Evolutionary conservation across 345 rosid genomes (phyloP).

Genomic region (Excoecaria cochinchinensis): DNA sequence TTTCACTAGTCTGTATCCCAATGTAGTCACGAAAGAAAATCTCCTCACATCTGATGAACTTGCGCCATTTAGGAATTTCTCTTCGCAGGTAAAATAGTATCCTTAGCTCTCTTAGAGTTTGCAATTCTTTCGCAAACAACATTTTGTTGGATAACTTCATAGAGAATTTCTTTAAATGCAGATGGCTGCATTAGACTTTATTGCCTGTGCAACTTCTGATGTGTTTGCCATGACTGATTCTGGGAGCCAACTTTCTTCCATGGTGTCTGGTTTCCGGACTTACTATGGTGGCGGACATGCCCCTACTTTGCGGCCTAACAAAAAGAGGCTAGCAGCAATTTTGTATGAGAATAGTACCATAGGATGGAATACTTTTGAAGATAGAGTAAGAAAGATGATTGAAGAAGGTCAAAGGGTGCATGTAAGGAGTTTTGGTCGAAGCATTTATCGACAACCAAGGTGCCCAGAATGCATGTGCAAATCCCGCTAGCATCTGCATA

Average conservation of each 20-base stretch:
- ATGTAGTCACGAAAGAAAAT: slow-evolving; percentile 80
- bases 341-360: slow-evolving; percentile 57
- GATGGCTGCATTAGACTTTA: slow-evolving; percentile 88
- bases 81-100: slow-evolving; percentile 64
- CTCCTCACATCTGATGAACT: slow-evolving; percentile 74
- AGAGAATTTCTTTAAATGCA: slow-evolving; percentile 29
- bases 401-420: slow-evolving; percentile 66
- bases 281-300: slow-evolving; percentile 71
- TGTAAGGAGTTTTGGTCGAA: slow-evolving; percentile 59
- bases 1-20: slow-evolving; percentile 70
- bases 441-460: slow-evolving; percentile 88
- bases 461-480: slow-evolving; percentile 80
- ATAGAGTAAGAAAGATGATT: slow-evolving; percentile 67
- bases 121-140: not conserved
- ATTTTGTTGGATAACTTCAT: not conserved
- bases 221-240: slow-evolving; percentile 95
- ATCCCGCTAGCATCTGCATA: slow-evolving; percentile 16
- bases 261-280: slow-evolving; percentile 80
- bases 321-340: slow-evolving; percentile 84
- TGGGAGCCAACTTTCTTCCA: slow-evolving; percentile 88
- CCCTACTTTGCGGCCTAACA: slow-evolving; percentile 80
- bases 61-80: slow-evolving; percentile 77
- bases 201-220: slow-evolving; percentile 84
- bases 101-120: not conserved
- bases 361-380: slow-evolving; percentile 57